phyloP scores from a whole-genome alignment of 2,329 filamentous ascomycete species.

The Ustilaginoidea virens region DNA sequence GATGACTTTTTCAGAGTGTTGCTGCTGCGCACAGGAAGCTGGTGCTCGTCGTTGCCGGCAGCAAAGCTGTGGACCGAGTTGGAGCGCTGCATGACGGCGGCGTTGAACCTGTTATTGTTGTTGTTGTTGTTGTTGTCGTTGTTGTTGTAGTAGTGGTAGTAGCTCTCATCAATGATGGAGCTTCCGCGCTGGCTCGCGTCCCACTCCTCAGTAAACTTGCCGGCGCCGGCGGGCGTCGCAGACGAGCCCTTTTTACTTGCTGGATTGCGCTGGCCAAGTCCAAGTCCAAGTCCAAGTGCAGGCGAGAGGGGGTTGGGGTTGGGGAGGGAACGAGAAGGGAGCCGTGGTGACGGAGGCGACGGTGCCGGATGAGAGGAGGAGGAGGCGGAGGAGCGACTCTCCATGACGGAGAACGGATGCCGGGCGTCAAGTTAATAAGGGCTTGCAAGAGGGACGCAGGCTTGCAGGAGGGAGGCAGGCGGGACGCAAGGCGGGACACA shows the following conservation, averaged over 20 bases:
- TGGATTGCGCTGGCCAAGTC: slow-evolving; percentile 6
- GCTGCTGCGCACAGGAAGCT: slow-evolving; percentile 35
- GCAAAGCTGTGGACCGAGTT: slow-evolving; percentile 41
- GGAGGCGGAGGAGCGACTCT: too few relatives aligned
- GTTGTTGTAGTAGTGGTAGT: neutral
- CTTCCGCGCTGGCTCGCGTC: slow-evolving; percentile 52
- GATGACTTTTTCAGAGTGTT: slow-evolving; percentile 85
- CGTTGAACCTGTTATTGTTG: slow-evolving; percentile 9
- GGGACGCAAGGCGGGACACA: too few relatives aligned
- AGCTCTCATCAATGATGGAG: slow-evolving; percentile 40
- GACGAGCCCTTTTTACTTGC: slow-evolving; percentile 1
- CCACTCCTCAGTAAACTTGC: slow-evolving; percentile 56
- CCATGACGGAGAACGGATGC: too few relatives aligned
- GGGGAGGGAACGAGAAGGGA: too few relatives aligned
- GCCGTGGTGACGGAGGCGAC: too few relatives aligned
- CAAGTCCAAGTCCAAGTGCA: too few relatives aligned
- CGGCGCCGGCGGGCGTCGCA: slow-evolving; percentile 8
- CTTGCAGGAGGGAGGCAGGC: too few relatives aligned
- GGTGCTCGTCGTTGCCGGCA: slow-evolving; percentile 27
- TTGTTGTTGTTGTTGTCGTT: too few relatives aligned
- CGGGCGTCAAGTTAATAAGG: too few relatives aligned
- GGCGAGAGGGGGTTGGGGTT: too few relatives aligned
- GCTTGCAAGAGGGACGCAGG: too few relatives aligned
- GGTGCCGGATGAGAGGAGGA: too few relatives aligned
- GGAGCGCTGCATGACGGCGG: slow-evolving; percentile 39